Base-by-base conservation (phyloP, 2,329 filamentous ascomycete genomes). In the Sclerotinia trifoliorum region DNA sequence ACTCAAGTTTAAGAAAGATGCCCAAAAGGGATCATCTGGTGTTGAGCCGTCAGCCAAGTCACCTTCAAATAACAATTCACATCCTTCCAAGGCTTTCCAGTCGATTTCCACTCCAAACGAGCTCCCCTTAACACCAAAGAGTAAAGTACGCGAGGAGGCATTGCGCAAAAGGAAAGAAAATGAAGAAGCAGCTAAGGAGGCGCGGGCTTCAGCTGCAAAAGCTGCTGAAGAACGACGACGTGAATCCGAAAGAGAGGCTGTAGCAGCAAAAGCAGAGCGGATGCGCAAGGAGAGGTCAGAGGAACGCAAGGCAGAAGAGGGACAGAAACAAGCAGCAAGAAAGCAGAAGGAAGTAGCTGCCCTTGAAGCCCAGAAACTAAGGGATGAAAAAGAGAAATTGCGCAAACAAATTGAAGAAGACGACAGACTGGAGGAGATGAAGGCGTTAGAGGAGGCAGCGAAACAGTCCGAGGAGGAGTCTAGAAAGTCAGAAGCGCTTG, bases 81-180 rank as follows among this genome's bases (percentile, higher is more conserved):
- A 67, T 58, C 29, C 21, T 35, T 70, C 71, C n/a, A 52, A 56
- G 60, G 52, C 68, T 13, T 56, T 66, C 15, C 70, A 72, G 11
- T 57, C 58, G 21, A 26, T 46, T 13, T 63, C 65, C 7, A 69
- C 69, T 48, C 61, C 72, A 11, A 65, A 70, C 1, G 71, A 74
- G 54, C 65, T 75, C 19, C 72, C 73, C 24, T 69, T 75, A 4
- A 76, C 75, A 5, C 74, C 74, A 3, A 71, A 65, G 13, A 76
- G 74, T 56, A 74, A 69, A 58, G 57, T 72, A 61, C 71, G 73
- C 29, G 62, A 71, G 29, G 68, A 71, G 19, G 70, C 68, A 39
- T 62, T 67, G 63, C 70, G 55, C 6, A 51, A 70, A 35, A 70
- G 65, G 35, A 54, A 71, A 26, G 56, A 70, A 35, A 49, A 52